Conservation (phyloP, 805 yeast genomes). For the Spathaspora girioi region DNA sequence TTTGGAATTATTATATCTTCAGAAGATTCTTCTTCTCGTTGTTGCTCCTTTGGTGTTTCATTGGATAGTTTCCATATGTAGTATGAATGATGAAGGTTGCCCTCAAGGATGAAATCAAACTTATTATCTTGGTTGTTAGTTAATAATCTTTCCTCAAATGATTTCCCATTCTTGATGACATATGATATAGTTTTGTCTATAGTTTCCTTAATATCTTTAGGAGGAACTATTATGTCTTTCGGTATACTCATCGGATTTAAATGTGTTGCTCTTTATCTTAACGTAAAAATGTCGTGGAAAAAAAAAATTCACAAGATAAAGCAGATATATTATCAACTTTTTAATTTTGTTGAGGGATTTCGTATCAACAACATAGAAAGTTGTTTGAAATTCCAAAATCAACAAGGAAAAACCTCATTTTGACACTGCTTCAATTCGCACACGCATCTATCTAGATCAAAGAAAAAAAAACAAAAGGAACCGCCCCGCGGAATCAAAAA, state of each 20-base stretch:
- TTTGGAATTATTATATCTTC: slow-evolving; percentile 3
- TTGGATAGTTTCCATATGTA: slow-evolving; percentile 45
- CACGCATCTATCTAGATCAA: not conserved
- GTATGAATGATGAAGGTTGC: slow-evolving; percentile 54
- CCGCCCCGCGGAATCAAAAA: not conserved
- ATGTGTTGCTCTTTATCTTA: not conserved
- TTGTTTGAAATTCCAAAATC: not conserved
- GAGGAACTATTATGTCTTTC: slow-evolving; percentile 36
- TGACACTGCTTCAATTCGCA: not conserved
- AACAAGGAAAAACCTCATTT: not conserved
- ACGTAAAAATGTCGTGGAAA: not conserved
- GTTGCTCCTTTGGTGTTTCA: not conserved
- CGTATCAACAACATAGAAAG: not conserved
- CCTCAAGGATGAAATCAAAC: slow-evolving; percentile 59
- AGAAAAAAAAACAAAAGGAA: not conserved
- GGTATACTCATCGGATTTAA: slow-evolving; percentile 5
- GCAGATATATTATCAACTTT: not conserved
- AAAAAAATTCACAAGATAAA: not conserved
- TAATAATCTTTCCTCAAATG: slow-evolving; percentile 58
- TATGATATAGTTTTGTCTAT: slow-evolving; percentile 73
- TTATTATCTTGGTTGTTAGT: slow-evolving; percentile 46
- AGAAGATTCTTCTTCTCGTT: not conserved
- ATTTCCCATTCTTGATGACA: slow-evolving; percentile 62
- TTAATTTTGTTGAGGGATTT: not conserved
- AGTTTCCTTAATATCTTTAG: slow-evolving; percentile 45